phyloP scores from a whole-genome alignment of 1,284 basidiomycete genomes.

The Papiliotrema laurentii region DNA sequence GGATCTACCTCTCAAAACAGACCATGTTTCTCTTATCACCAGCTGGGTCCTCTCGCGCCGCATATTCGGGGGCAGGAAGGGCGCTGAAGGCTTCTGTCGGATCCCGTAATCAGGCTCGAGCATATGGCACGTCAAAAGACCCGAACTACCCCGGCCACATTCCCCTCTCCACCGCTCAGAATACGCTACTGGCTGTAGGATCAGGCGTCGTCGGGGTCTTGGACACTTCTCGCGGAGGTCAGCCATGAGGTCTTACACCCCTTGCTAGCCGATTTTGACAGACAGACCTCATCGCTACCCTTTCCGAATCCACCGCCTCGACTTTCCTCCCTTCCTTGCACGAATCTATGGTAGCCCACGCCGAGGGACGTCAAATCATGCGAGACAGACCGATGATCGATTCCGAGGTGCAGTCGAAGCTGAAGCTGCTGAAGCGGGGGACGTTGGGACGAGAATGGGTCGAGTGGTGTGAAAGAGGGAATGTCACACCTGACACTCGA shows the following conservation, averaged over 20 bases:
- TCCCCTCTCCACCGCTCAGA: constrained; percentile 73
- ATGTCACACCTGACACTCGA: constrained; percentile 92
- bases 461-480: constrained; percentile 84
- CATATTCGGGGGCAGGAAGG: too few relatives aligned
- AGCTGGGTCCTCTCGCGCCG: too few relatives aligned
- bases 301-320: constrained; percentile 84
- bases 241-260: constrained; percentile 34
- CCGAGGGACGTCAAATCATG: constrained; percentile 77
- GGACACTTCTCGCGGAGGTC: constrained; percentile 80
- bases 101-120: not conserved
- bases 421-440: constrained; percentile 65
- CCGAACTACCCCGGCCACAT: constrained; percentile 65
- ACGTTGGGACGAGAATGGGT: constrained; percentile 84
- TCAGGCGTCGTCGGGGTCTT: constrained; percentile 77
- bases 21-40: too few relatives aligned
- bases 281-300: constrained; percentile 84
- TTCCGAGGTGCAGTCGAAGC: constrained; percentile 53
- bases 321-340: constrained; percentile 74
- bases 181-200: constrained; percentile 77
- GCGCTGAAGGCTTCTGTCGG: too few relatives aligned
- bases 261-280: constrained; percentile 1
- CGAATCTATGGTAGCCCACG: constrained; percentile 69
- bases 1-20: too few relatives aligned
- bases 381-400: constrained; percentile 80
- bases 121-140: not conserved